Base-by-base conservation (phyloP, 768 basidiomycete genomes). In the Lactifluus echinatus region DNA sequence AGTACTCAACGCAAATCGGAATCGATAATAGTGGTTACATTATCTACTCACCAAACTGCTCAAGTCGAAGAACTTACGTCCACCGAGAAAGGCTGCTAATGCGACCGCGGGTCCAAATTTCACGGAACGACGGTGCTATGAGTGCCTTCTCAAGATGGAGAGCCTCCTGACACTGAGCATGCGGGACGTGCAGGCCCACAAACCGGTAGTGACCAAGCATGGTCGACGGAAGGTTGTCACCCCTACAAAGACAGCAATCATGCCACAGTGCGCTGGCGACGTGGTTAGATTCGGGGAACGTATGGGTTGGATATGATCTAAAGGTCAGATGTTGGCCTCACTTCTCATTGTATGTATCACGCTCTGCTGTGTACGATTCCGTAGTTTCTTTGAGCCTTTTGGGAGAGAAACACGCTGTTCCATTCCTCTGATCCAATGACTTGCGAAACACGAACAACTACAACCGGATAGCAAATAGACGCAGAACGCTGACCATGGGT, bases 1-100 rank as follows among this genome's bases (percentile, higher is more conserved):
- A 42, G 34, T 31, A 24, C 11, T 39, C 26, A 24, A 33, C 15
- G 40, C 24, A 34, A 15, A 15, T 10, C 43, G 4, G n/a, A 36
- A 37, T 42, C 12, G 45, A 23, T 40, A 57, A n/a, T 64, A 94
- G 93, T 96, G 93, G 93, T 72, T 95, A 19, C 89, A 93, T 65
- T 93, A 94, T 70, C 75, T 96, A 52, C 68, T 74, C n/a, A 69
- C 71, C 50, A 92, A 93, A 70, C 76, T 94, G 24, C 72, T 94
- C 2, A 72, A 80, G 24, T 75, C 75, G 33, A 93, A 93, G 68
- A 78, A 79, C 40, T 72, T 94, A 28, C 83, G 80, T 1, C 58
- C 71, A 19, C 66, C 59, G 15, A 68, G 73, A 51, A 74, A 66
- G 64, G 17, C 57, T 62, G 24, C 55, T 59, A 28, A 63, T 66